Percentiles rank a stretch among this genome's conserved stretches.
These are phyloP conservation scores for Kwoniella dendrophila DNA, from an alignment of 768 basidiomycete genomes.

Conservation along the genomic window DNA sequence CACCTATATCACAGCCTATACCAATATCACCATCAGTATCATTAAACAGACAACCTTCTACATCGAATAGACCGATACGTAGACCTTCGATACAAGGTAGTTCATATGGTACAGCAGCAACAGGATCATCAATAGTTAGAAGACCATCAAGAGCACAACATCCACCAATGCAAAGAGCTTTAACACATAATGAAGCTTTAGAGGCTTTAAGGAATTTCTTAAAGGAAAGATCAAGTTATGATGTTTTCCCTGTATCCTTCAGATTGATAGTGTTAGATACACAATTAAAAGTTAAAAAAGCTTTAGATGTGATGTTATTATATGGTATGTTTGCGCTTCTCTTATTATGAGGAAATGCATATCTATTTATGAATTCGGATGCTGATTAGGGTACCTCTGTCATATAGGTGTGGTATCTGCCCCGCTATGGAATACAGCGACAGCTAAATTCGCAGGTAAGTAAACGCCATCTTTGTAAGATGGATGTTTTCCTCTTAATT, in stretches of 20 bases:
- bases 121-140: constrained; percentile 13
- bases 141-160: constrained; percentile 41
- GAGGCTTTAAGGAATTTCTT: constrained; percentile 74
- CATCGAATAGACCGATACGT: constrained; percentile 17
- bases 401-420: constrained; percentile 89
- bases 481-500: no score
- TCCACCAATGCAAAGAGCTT: constrained; percentile 39
- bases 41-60: constrained; percentile 13
- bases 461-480: neutral
- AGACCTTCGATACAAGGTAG: constrained; percentile 11
- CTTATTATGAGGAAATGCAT: no score
- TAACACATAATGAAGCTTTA: constrained; percentile 56
- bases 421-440: constrained; percentile 95
- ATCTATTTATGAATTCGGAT: no score
- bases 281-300: constrained; percentile 92
- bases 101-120: neutral
- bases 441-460: constrained; percentile 73
- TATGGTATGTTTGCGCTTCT: constrained; percentile 60
- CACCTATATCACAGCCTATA: constrained; percentile 16
- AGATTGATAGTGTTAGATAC: constrained; percentile 95
- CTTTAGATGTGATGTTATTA: constrained; percentile 68
- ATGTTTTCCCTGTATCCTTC: constrained; percentile 96
- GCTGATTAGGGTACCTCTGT: neutral
- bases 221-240: constrained; percentile 83
- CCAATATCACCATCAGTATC: constrained; percentile 24